phyloP scores from a whole-genome alignment of 768 basidiomycete species.

The Xerocomus spinulosus region DNA sequence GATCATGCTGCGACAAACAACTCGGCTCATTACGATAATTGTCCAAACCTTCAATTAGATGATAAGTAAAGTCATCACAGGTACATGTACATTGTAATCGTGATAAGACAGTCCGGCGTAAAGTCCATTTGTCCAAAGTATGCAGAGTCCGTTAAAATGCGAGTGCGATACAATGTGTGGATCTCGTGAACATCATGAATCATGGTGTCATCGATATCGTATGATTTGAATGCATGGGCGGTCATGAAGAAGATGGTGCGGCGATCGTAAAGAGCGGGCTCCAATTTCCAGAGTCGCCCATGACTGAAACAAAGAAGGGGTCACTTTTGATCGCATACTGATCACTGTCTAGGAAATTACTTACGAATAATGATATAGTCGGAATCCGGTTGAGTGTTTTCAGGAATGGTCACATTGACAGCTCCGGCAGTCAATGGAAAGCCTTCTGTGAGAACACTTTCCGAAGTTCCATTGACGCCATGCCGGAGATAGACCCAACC shows the following conservation, averaged over 20 bases:
- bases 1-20: no score
- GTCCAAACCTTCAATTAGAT: no score
- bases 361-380: slow-evolving; percentile 44
- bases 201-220: neutral
- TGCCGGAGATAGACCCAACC: slow-evolving; percentile 43
- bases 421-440: slow-evolving; percentile 36
- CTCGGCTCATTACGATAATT: no score
- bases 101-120: no score
- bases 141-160: neutral
- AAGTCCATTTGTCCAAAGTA: no score
- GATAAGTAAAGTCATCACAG: no score
- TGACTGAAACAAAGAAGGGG: slow-evolving; percentile 37
- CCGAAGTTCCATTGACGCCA: slow-evolving; percentile 19
- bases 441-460: slow-evolving; percentile 33
- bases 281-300: slow-evolving; percentile 52
- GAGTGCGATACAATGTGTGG: neutral
- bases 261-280: slow-evolving; percentile 43
- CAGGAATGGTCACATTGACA: slow-evolving; percentile 38
- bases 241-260: slow-evolving; percentile 14
- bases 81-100: no score
- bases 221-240: no score
- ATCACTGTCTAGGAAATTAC: slow-evolving; percentile 23
- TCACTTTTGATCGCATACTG: no score
- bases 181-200: neutral
- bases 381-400: slow-evolving; percentile 30